phyloP scores from a whole-genome alignment of 208 protist species.

The Trypanosoma rangeli region DNA sequence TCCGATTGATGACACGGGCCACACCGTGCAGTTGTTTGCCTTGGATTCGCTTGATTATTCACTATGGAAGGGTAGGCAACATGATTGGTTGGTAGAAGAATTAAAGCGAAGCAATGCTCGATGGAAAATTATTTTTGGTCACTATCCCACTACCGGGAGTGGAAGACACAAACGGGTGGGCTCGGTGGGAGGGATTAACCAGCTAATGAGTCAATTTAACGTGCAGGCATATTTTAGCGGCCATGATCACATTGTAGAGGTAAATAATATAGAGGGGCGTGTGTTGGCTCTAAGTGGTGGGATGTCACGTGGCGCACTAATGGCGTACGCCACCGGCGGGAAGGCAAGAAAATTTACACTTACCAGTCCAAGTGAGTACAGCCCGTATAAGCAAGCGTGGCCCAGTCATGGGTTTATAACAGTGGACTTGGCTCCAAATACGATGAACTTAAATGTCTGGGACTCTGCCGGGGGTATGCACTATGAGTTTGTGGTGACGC shows the following conservation, averaged over 20 bases:
- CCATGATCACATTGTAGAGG: slow-evolving; percentile 31
- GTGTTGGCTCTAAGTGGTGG: slow-evolving; percentile 20
- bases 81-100: slow-evolving; percentile 16
- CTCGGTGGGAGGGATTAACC: slow-evolving; percentile 5
- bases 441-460: slow-evolving; percentile 29
- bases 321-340: slow-evolving; percentile 18
- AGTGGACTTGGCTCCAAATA: slow-evolving; percentile 26
- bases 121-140: slow-evolving; percentile 35
- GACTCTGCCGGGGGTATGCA: slow-evolving; percentile 27
- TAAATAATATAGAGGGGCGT: slow-evolving; percentile 28
- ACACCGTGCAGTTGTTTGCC: slow-evolving; percentile 31
- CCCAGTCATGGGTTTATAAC: slow-evolving; percentile 26
- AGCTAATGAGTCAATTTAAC: slow-evolving; percentile 26
- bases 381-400: slow-evolving; percentile 23
- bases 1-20: slow-evolving; percentile 31
- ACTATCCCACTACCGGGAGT: slow-evolving; percentile 30
- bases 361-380: slow-evolving; percentile 27
- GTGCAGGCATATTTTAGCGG: slow-evolving; percentile 32
- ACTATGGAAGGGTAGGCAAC: slow-evolving; percentile 14
- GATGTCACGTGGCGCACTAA: slow-evolving; percentile 24
- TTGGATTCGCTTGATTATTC: slow-evolving; percentile 8
- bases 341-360: slow-evolving; percentile 20
- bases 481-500: slow-evolving; percentile 24
- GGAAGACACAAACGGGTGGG: slow-evolving; percentile 19
- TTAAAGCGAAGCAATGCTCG: slow-evolving; percentile 23